Evolutionary conservation across 306 rosid genomes (phyloP), one percentile per base, ranked within the genome.

Genomic region (Vicia faba): DNA sequence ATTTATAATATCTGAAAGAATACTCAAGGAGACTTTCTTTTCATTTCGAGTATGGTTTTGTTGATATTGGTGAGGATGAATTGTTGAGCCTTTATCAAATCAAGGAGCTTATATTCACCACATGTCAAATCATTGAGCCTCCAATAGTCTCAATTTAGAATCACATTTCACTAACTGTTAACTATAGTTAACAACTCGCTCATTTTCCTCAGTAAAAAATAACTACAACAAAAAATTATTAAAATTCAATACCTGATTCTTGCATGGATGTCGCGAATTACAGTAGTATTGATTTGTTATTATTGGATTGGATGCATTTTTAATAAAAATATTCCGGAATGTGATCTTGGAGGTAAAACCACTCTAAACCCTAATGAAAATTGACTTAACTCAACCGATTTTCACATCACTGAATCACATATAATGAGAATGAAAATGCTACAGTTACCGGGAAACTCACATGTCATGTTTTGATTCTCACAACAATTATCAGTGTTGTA

Each of bases 401-500:
- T 66, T 28, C 36, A 40, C 44, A 29, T 49, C 9, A 16, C 8
- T 13, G 11, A 7, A 15, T 56, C 15, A 40, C 11, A 46, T 59
- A 41, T 19, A 16, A 18, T n/a, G n/a, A n/a, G n/a, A n/a, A n/a
- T n/a, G n/a, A n/a, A n/a, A n/a, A n/a, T n/a, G n/a, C n/a, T n/a
- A 25, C 14, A 39, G 51, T 38, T 54, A 8, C 66, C 4, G 38
- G 40, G 65, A 29, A 77, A 40, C 33, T 75, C 66, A 86, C 98
- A 91, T 92, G 98, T 96, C 98, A 92, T 66, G 98, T 89, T 82
- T 92, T 92, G 84, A 92, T 87, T 83, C 98, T 89, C 71, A 84
- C 67, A 49, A 96, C 98, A 74, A n/a, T 89, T 92, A 26, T 83
- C 71, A 35, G 93, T 89, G 77, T 89, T 86, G 39, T 61, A 75